Conservation (phyloP, 768 basidiomycete genomes). For the Termitomyces sp. region DNA sequence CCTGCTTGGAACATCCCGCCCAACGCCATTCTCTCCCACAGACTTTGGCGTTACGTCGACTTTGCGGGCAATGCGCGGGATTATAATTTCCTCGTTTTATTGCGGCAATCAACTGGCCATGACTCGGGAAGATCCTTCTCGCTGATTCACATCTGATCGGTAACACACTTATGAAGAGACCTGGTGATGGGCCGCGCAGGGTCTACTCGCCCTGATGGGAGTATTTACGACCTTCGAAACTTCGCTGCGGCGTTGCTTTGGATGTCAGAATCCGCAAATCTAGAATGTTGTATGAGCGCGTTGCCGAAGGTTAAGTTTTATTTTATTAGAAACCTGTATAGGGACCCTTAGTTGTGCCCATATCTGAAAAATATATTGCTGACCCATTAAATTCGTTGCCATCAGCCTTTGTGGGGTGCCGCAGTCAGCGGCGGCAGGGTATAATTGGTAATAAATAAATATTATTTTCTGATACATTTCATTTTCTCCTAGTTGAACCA, state of each 20-base stretch:
- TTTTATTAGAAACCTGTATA: background rate
- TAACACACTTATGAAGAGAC: background rate
- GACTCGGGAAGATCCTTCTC: conserved; percentile 8
- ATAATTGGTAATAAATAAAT: conserved; percentile 4
- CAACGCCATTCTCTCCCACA: background rate
- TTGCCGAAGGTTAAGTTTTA: conserved; percentile 6
- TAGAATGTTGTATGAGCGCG: conserved; percentile 10
- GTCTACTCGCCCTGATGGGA: background rate
- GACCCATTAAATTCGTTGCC: conserved; percentile 4
- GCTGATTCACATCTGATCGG: conserved; percentile 8
- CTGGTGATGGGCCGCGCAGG: conserved; percentile 1
- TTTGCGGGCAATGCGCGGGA: conserved; percentile 12
- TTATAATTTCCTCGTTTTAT: conserved; percentile 10
- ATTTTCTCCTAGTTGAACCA: conserved; percentile 1
- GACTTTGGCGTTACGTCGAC: conserved; percentile 2
- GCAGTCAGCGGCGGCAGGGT: background rate
- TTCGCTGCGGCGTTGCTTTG: conserved; percentile 3
- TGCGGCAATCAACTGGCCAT: conserved; percentile 15
- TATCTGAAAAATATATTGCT: background rate
- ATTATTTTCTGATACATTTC: background rate
- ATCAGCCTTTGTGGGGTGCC: conserved; percentile 1
- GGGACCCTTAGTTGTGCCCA: conserved; percentile 6
- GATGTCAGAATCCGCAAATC: conserved; percentile 9
- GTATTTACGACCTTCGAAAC: background rate
- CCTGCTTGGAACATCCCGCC: background rate